Percentiles rank a stretch among this genome's conserved stretches.
Conservation (phyloP, 2,329 filamentous ascomycete species). For the Tolypocladium guangdongense region DNA sequence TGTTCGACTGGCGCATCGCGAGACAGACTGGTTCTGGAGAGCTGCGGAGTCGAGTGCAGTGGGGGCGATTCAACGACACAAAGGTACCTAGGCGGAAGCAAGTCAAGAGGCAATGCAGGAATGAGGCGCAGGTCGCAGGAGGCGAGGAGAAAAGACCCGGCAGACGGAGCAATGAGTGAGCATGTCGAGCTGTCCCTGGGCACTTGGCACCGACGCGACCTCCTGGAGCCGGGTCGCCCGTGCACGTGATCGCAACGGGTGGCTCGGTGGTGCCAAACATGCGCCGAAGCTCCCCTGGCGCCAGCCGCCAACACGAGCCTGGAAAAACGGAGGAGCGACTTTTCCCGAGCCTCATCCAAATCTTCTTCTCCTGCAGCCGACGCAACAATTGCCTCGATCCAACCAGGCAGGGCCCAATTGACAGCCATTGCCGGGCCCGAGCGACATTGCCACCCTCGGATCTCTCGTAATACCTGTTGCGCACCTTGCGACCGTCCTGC, state of each 20-base stretch:
- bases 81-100: background rate
- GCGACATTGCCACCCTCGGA: conserved; percentile 22
- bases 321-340: conserved; percentile 31
- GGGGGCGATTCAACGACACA: background rate
- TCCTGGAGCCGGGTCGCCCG: background rate
- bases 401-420: conserved; percentile 32
- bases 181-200: background rate
- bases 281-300: conserved; percentile 16
- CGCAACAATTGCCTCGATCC: conserved; percentile 28
- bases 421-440: conserved; percentile 27
- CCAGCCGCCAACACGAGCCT: conserved; percentile 1
- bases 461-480: conserved; percentile 26
- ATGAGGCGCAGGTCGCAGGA: background rate
- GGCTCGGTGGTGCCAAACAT: conserved; percentile 11
- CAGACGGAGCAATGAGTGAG: background rate
- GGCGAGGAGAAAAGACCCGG: background rate
- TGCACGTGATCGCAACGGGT: conserved; percentile 13
- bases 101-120: background rate
- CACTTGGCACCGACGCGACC: background rate
- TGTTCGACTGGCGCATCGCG: conserved; percentile 36
- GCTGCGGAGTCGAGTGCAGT: background rate
- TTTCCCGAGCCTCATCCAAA: conserved; percentile 33
- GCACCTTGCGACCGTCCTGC: conserved; percentile 29
- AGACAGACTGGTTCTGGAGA: conserved; percentile 16
- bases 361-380: conserved; percentile 26